Evolutionary conservation across 1,284 basidiomycete genomes (phyloP), one percentile per base, ranked within the genome.

Genomic region (Ceratobasidium theobromae): DNA sequence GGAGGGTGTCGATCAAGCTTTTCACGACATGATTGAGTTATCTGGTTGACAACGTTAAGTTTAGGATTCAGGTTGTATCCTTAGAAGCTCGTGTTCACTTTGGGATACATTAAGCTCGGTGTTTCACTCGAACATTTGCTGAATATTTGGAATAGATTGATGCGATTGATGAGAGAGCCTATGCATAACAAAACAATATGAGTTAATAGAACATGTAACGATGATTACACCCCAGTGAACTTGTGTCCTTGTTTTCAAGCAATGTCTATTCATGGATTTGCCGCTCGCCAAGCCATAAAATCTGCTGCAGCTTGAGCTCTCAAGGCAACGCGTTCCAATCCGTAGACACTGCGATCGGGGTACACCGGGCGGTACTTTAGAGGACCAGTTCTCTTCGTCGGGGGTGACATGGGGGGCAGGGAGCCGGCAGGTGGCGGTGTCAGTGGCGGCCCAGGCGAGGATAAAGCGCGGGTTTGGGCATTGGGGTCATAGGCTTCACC

Each of bases 331-430:
- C 60, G 60, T 4, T 64, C 60, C 11, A 43, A n/a, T 16, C 60
- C 60, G 32, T 64, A 64, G 12, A 64, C 28, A 40, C 48, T 64
- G 38, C 60, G 60, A 40, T 65, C 60, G n/a, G 60, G 49, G 30
- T 65, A 40, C 9, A 65, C 60, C 3, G 60, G 60, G 8, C 60
- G 60, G 28, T 65, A 65, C 38, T 65, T 65, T 27, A 53, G 21
- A 23, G 60, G 51, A 1, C 60, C 60, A 30, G 28, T 8, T n/a
- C 60, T 28, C 33, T 43, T 65, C 27, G 60, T 49, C 40, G 51
- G 51, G 8, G 60, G 60, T 28, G 60, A 65, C 23, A 38, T 25
- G 41, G 60, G 30, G 12, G 9, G 49, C 18, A 33, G 28, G 43
- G 28, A 53, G 3, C 28, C 60, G 11, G 57, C 21, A 30, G 46